Base-by-base conservation (phyloP, 495 filamentous ascomycete species). In the Aspergillus egyptiacus region DNA sequence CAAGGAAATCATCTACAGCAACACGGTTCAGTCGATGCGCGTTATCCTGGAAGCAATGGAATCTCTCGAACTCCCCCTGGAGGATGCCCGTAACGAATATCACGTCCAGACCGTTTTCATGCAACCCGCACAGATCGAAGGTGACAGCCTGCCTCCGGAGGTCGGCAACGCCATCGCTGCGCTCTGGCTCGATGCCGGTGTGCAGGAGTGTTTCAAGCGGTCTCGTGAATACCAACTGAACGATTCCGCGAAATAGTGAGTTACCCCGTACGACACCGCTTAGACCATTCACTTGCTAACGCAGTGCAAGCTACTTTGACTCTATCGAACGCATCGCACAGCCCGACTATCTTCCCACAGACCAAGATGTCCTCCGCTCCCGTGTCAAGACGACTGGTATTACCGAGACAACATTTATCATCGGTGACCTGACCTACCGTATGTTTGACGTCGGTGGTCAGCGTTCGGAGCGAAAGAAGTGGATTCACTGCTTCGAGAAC, bases 371-470 rank as follows among this genome's bases (percentile, higher is more conserved):
- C 15, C 86, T 98, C 31, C 84, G 91, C 55, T 95, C 93, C 49
- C 89, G 93, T 83, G 85, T 99, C 69, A 95, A 95, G 82, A 99
- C 93, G 19, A 99, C 93, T 40, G 94, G 93, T 82, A 97, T 99
- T 62, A 99, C 89, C 14, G 93, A 99, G 72, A 97, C 93, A 15
- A 93, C 90, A 36, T 99, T 99, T 72, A 91, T 95, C 63, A 94
- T 97, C 55, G 94, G 93, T 52, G 89, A 96, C 60, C 73, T 99
- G 61, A 97, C 90, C 24, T 99, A 96, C 73, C 84, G 94, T 47
- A 99, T 99, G 93, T 97, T 97, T 73, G 93, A 99, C 66, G 93
- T 99, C 25, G 93, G 93, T 77, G 93, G 93, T 60, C 93, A 97
- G 71, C 85, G 93, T 58, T 97, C 94, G 1, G 93, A 99, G 71